These are phyloP conservation scores for Cynara cardunculus DNA, from an alignment of 129 eudicot species.

Conservation along the genomic window DNA sequence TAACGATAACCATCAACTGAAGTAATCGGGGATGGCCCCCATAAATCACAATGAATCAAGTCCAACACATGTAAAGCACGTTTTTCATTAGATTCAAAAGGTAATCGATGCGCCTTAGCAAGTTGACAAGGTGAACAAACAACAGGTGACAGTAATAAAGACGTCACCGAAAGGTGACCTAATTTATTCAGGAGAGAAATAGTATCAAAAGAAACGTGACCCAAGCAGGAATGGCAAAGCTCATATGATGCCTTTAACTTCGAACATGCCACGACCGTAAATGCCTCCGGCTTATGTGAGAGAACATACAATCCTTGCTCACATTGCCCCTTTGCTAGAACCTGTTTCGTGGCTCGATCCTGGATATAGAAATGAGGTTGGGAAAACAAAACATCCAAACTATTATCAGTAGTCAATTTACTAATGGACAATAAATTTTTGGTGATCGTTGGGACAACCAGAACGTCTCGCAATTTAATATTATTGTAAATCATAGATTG, in stretches of 20 bases:
- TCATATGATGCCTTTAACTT: background rate
- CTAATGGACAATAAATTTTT: background rate
- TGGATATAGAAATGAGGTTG: background rate
- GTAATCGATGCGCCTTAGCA: background rate
- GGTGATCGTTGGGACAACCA: background rate
- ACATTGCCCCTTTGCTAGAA: background rate
- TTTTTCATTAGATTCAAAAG: background rate
- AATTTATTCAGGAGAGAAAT: background rate
- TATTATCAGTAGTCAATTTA: no score
- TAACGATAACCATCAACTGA: background rate
- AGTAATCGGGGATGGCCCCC: background rate
- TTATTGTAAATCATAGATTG: background rate
- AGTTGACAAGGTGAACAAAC: background rate
- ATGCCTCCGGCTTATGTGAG: background rate
- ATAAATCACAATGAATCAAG: background rate
- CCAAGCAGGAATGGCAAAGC: background rate
- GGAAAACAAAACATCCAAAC: background rate
- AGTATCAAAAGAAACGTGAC: background rate
- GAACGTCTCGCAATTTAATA: background rate
- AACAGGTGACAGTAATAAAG: background rate
- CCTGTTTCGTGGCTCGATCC: background rate
- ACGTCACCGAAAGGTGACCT: background rate
- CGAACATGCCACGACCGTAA: background rate
- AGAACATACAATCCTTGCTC: background rate
- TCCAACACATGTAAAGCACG: background rate